These are phyloP conservation scores for Apiotrichum mycotoxinovorans DNA, from an alignment of 1,284 basidiomycete genomes.

Conservation along the genomic window DNA sequence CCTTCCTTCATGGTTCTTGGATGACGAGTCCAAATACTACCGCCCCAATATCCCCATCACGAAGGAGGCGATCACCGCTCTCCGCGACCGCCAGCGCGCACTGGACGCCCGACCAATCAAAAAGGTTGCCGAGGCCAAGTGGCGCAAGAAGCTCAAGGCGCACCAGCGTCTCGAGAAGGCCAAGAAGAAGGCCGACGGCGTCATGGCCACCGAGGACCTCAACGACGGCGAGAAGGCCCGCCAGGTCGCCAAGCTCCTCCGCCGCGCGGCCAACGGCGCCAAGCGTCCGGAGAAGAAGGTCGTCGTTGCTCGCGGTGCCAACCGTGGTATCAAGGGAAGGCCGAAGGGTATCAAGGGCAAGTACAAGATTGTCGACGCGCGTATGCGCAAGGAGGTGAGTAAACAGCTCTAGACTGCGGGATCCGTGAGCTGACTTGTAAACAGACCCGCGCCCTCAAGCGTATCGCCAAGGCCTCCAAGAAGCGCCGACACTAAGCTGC, in stretches of 20 bases:
- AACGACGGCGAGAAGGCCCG: constrained; percentile 92
- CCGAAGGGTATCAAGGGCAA: constrained; percentile 94
- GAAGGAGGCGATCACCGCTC: constrained; percentile 84
- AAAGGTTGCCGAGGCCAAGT: constrained; percentile 98
- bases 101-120: constrained; percentile 97
- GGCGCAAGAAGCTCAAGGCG: constrained; percentile 90
- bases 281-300: constrained; percentile 67
- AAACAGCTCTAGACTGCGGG: background rate
- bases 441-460: constrained; percentile 38
- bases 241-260: constrained; percentile 88
- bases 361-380: constrained; percentile 81
- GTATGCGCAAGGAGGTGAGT: constrained; percentile 49
- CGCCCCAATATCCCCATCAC: constrained; percentile 93
- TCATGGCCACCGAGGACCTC: constrained; percentile 84
- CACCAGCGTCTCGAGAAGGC: constrained; percentile 82
- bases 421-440: background rate
- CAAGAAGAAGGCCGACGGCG: constrained; percentile 92
- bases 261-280: constrained; percentile 63
- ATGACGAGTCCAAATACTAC: constrained; percentile 92
- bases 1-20: constrained; percentile 93
- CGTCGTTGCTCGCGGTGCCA: constrained; percentile 86
- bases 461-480: constrained; percentile 42
- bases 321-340: constrained; percentile 85
- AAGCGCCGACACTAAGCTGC: constrained; percentile 23
- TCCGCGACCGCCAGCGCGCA: constrained; percentile 86